A percentile compares a stretch with the other conserved stretches of the same genome.
Conservation (phyloP, 768 basidiomycete species). For the Termitomyces sp. region DNA sequence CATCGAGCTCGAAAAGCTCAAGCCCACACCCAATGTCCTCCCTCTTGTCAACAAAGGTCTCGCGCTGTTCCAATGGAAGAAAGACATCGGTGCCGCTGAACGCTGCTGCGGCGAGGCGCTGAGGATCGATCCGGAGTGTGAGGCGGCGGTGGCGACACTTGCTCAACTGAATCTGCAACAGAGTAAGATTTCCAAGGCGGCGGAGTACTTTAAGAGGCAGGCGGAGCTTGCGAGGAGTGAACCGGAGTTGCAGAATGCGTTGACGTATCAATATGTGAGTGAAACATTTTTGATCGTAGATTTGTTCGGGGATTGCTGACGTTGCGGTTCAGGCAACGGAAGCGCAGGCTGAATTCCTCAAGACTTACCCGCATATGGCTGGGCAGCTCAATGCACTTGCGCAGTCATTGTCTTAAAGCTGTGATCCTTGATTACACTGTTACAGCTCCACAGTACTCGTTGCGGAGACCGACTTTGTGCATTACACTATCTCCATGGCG, state of each 20-base stretch:
- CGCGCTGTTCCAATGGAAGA: constrained; percentile 92
- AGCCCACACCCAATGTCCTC: constrained; percentile 76
- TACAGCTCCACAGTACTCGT: neutral
- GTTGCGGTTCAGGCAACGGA: constrained; percentile 54
- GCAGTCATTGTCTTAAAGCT: constrained; percentile 13
- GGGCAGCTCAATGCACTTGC: constrained; percentile 49
- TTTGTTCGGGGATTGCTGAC: neutral
- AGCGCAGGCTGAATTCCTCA: constrained; percentile 78
- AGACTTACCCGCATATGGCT: constrained; percentile 82
- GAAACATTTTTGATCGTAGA: neutral
- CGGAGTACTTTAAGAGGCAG: constrained; percentile 81
- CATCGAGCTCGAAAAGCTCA: constrained; percentile 78
- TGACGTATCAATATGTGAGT: constrained; percentile 76
- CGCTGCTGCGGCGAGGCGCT: constrained; percentile 85
- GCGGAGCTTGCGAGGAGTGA: constrained; percentile 86
- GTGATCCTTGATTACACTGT: neutral
- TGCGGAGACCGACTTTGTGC: neutral
- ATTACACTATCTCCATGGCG: neutral
- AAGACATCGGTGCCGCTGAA: constrained; percentile 81
- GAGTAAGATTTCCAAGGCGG: constrained; percentile 79
- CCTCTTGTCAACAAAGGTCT: constrained; percentile 98
- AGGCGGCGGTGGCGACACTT: constrained; percentile 92
- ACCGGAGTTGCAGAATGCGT: constrained; percentile 72
- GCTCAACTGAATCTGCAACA: constrained; percentile 92
- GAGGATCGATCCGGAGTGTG: constrained; percentile 85